Conservation (phyloP, 371 early-diverging fungal genomes). For the Mortierella sp. region DNA sequence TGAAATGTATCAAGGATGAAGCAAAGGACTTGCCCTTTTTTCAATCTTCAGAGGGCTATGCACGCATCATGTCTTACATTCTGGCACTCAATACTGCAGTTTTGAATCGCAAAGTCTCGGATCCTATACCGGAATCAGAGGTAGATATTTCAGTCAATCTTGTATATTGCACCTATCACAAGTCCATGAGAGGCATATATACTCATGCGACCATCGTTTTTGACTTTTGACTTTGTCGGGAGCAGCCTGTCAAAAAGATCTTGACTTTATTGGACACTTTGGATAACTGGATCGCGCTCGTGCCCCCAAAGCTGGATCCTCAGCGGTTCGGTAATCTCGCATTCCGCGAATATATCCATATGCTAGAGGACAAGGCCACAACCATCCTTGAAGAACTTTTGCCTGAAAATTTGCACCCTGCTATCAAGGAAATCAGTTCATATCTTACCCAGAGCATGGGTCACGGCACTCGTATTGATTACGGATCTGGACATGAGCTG, state of each 20-base stretch:
- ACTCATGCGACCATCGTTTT: not conserved
- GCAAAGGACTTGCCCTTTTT: slow-evolving; percentile 45
- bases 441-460: slow-evolving; percentile 95
- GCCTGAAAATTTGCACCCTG: slow-evolving; percentile 58
- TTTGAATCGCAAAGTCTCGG: slow-evolving; percentile 67
- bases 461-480: slow-evolving; percentile 95
- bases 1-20: slow-evolving; percentile 55
- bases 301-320: slow-evolving; percentile 80
- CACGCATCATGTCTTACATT: slow-evolving; percentile 79
- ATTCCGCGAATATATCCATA: slow-evolving; percentile 73
- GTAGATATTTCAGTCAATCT: slow-evolving; percentile 58
- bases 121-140: slow-evolving; percentile 65
- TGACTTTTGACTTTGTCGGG: not conserved
- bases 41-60: slow-evolving; percentile 72
- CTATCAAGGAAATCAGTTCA: slow-evolving; percentile 76
- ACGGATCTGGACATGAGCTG: slow-evolving; percentile 99
- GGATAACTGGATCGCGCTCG: slow-evolving; percentile 79
- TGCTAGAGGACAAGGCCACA: slow-evolving; percentile 62
- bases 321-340: slow-evolving; percentile 87
- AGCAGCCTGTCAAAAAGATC: slow-evolving; percentile 66
- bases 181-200: not conserved
- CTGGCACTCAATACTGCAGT: slow-evolving; percentile 78
- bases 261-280: slow-evolving; percentile 72
- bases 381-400: slow-evolving; percentile 57
- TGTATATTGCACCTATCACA: not conserved